Percentiles rank a stretch among this genome's conserved stretches.
phyloP scores from a whole-genome alignment of 176 grass and related monocot genomes.

The Oryza rufipogon region DNA sequence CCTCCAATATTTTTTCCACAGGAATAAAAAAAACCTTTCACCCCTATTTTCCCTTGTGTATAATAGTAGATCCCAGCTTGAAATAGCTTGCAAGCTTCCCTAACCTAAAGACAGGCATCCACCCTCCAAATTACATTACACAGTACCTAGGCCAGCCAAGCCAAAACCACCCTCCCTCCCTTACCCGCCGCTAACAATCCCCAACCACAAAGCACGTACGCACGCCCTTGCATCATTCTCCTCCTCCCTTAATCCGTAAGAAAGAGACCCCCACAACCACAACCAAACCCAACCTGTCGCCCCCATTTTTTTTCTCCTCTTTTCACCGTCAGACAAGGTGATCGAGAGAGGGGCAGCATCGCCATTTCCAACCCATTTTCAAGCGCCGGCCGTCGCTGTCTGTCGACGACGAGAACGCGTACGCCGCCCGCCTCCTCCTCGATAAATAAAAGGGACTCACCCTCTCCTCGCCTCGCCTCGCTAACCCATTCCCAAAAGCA shows the following conservation, averaged over 20 bases:
- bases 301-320: too few relatives aligned
- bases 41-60: too few relatives aligned
- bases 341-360: slow-evolving; percentile 20
- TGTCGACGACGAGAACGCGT: slow-evolving; percentile 36
- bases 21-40: too few relatives aligned
- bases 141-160: too few relatives aligned
- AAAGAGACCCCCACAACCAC: neutral
- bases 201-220: slow-evolving; percentile 7
- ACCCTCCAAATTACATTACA: too few relatives aligned
- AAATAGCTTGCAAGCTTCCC: too few relatives aligned
- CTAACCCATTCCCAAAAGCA: slow-evolving; percentile 1
- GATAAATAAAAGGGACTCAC: slow-evolving; percentile 36
- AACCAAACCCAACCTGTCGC: neutral
- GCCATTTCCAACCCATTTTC: slow-evolving; percentile 22
- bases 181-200: neutral
- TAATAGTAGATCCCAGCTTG: too few relatives aligned
- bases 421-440: slow-evolving; percentile 46
- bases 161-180: neutral
- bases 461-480: slow-evolving; percentile 18
- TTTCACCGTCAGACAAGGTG: too few relatives aligned
- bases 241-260: neutral
- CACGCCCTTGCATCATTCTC: slow-evolving; percentile 1
- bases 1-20: too few relatives aligned
- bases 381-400: slow-evolving; percentile 36
- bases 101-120: too few relatives aligned